Conservation (phyloP, 768 basidiomycete genomes). For the Mycena alexandri region DNA sequence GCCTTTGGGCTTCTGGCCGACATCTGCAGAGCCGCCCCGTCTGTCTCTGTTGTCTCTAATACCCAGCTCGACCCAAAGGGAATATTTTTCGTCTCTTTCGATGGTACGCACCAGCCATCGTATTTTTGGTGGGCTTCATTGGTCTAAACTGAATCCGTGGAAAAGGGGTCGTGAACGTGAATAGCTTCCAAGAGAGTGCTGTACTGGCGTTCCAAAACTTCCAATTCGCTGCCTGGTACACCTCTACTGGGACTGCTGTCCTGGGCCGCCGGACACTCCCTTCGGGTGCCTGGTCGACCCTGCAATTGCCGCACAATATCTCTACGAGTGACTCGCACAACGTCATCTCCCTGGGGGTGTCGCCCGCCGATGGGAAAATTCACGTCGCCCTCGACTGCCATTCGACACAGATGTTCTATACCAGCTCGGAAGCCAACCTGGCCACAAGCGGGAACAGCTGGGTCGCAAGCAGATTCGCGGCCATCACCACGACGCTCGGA, state of each 20-base stretch:
- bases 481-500: slow-evolving; percentile 56
- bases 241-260: slow-evolving; percentile 53
- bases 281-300: slow-evolving; percentile 55
- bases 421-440: slow-evolving; percentile 54
- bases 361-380: slow-evolving; percentile 59
- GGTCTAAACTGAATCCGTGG: no score
- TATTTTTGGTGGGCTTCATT: no score
- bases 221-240: slow-evolving; percentile 63
- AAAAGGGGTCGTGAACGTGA: slow-evolving; percentile 55
- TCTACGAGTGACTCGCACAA: slow-evolving; percentile 60
- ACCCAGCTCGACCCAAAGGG: slow-evolving; percentile 54
- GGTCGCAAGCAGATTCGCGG: slow-evolving; percentile 56
- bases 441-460: slow-evolving; percentile 58
- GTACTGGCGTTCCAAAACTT: slow-evolving; percentile 54
- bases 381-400: slow-evolving; percentile 64
- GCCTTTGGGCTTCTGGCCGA: slow-evolving; percentile 15
- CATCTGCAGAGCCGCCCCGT: slow-evolving; percentile 50
- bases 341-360: slow-evolving; percentile 58
- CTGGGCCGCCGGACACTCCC: slow-evolving; percentile 57
- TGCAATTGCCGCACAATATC: slow-evolving; percentile 58
- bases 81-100: slow-evolving; percentile 60
- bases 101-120: slow-evolving; percentile 42
- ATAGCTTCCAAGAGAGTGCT: slow-evolving; percentile 60
- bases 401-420: slow-evolving; percentile 58
- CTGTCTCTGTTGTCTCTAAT: slow-evolving; percentile 54